phyloP scores from a whole-genome alignment of 2,329 filamentous ascomycete genomes.

The Penicillium expansum region DNA sequence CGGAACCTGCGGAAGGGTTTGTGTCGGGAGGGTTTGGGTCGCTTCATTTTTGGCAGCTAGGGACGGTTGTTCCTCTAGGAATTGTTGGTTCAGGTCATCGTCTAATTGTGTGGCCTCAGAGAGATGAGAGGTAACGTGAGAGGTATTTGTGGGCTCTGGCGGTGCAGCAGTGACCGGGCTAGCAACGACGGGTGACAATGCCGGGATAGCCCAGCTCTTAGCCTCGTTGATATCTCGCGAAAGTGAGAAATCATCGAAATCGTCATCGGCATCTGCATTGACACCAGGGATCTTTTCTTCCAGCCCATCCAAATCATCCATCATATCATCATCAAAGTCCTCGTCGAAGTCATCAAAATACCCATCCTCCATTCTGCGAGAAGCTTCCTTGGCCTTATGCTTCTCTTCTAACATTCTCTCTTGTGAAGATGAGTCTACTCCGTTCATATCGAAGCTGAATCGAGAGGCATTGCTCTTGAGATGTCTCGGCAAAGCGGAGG shows the following conservation, averaged over 20 bases:
- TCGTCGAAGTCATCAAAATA: constrained; percentile 37
- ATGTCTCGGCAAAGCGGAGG: constrained; percentile 44
- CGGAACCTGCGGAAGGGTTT: background rate
- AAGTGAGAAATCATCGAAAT: constrained; percentile 31
- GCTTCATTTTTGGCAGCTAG: background rate
- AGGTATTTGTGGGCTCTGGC: constrained; percentile 12
- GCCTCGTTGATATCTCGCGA: constrained; percentile 22
- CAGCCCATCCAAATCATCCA: constrained; percentile 44
- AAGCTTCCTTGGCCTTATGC: constrained; percentile 55
- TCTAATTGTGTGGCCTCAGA: background rate
- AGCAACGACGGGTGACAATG: constrained; percentile 36
- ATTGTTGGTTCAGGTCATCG: background rate
- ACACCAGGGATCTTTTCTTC: constrained; percentile 51
- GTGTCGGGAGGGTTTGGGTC: background rate
- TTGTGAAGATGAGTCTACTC: constrained; percentile 57
- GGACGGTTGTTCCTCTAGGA: background rate
- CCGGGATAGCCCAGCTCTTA: constrained; percentile 37
- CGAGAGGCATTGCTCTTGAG: constrained; percentile 58
- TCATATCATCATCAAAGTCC: constrained; percentile 45
- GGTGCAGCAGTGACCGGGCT: constrained; percentile 32
- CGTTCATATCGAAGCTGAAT: constrained; percentile 64
- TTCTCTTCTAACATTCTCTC: constrained; percentile 63
- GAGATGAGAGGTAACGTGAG: background rate
- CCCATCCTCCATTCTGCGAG: constrained; percentile 33
- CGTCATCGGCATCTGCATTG: constrained; percentile 47